Base-by-base conservation (phyloP, 2,329 filamentous ascomycete species). In the Waltergamsia citrina region DNA sequence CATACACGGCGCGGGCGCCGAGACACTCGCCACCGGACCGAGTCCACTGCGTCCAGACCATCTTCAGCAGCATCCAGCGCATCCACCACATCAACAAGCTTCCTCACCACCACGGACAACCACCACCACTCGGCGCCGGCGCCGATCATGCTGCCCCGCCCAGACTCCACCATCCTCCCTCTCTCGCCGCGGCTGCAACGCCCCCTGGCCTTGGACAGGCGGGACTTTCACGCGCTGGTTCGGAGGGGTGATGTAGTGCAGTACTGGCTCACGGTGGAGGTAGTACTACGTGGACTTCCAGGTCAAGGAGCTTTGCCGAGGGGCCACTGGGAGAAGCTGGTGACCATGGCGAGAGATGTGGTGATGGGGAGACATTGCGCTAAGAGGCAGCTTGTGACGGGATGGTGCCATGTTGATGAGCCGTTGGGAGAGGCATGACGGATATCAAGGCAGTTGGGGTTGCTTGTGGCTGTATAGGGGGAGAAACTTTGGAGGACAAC, bases 281-380 rank as follows among this genome's bases (percentile, higher is more conserved):
- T 28, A 3, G 37, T 43, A 8, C 34, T 43, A 8, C 17, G 17
- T 9, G 42, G 37, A 10, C 23, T 32, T 18, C 42, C 37, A 4
- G 37, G 38, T 9, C 12, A 30, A 4, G 25, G 29, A 11, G 25
- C 33, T 3, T 36, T 44, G 12, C 40, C 40, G 6, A 1, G 29
- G n/a, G 38, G 38, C 4, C 42, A 44, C 12, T 44, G 42, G 42
- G 16, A 35, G n/a, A 29, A 14, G 15, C 35, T 44, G n/a, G 29
- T 36, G 21, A 24, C 29, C 12, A 34, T 43, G 27, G 41, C 41
- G 1, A 12, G 32, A 24, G 36, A 36, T 6, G 21, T 38, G 18
- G 21, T 25, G 7, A 22, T 24, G 15, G 14, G 33, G 12, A 19
- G 12, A 8, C 26, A 28, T 3, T 6, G 12, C 16, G 35, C 26